phyloP scores from a whole-genome alignment of 2,329 filamentous ascomycete species.

The Nemania bipapillata region DNA sequence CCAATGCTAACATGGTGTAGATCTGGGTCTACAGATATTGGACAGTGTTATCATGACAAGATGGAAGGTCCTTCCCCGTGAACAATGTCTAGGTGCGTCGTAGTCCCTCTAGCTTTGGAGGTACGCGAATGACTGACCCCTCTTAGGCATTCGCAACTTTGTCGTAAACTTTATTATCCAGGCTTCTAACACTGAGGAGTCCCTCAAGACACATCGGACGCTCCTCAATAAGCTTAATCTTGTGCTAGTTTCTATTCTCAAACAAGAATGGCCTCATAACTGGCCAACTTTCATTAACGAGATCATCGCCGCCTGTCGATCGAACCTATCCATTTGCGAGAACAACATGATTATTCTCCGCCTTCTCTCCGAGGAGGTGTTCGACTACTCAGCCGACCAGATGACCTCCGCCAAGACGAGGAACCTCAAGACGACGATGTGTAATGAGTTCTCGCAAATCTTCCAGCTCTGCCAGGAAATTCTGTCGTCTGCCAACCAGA shows the following conservation, averaged over 20 bases:
- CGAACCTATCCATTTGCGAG: conserved; percentile 95
- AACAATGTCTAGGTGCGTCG: conserved; percentile 86
- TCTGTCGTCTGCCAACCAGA: conserved; percentile 85
- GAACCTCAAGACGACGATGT: conserved; percentile 98
- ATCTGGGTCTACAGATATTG: conserved; percentile 93
- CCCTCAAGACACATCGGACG: conserved; percentile 82
- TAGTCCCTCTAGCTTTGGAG: not conserved
- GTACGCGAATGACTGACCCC: conserved; percentile 36
- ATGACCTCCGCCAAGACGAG: conserved; percentile 99
- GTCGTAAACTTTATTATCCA: conserved; percentile 98
- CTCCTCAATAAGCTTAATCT: conserved; percentile 98
- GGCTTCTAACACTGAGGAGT: conserved; percentile 88
- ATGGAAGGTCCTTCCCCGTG: conserved; percentile 96
- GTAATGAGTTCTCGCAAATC: conserved; percentile 96
- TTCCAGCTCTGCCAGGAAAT: conserved; percentile 98
- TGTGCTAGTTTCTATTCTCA: conserved; percentile 94
- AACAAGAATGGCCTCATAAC: conserved; percentile 99
- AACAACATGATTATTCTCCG: conserved; percentile 99
- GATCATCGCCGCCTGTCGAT: conserved; percentile 95
- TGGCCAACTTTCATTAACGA: conserved; percentile 99
- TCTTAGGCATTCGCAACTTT: conserved; percentile 93
- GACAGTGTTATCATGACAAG: conserved; percentile 98
- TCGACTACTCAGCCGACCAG: conserved; percentile 97
- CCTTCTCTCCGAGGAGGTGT: conserved; percentile 95
- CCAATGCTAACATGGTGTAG: conserved; percentile 59